These are phyloP conservation scores for Fusarium sp. DNA, from an alignment of 2,329 filamentous ascomycete species.

Conservation along the genomic window DNA sequence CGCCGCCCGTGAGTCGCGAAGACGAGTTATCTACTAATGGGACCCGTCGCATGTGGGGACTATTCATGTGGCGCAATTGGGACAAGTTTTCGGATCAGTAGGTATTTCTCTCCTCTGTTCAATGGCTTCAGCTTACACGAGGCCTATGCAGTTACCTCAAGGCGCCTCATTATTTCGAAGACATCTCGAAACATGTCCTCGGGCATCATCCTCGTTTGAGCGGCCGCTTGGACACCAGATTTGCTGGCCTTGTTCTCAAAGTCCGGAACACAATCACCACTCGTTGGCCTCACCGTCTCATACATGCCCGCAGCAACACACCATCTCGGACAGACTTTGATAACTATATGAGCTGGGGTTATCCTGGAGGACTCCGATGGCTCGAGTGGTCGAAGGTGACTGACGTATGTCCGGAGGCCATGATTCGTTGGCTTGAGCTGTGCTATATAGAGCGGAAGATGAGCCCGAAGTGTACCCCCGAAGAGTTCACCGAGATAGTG, in stretches of 20 bases:
- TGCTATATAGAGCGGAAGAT: neutral
- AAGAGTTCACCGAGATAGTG: neutral
- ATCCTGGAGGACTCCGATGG: conserved; percentile 37
- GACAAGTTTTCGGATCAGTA: conserved; percentile 39
- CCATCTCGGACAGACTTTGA: conserved; percentile 34
- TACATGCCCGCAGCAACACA: conserved; percentile 12
- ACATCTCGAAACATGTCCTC: neutral
- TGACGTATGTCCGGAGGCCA: conserved; percentile 5
- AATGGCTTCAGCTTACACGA: neutral
- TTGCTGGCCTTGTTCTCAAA: conserved; percentile 33
- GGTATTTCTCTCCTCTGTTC: neutral
- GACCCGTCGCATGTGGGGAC: conserved; percentile 31
- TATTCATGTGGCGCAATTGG: conserved; percentile 44
- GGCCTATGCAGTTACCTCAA: conserved; percentile 11
- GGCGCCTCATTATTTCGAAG: conserved; percentile 2
- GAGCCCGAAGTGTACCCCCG: neutral
- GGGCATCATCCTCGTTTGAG: neutral
- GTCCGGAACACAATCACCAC: conserved; percentile 36
- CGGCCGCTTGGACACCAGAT: conserved; percentile 4
- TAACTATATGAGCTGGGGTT: conserved; percentile 40
- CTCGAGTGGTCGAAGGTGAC: conserved; percentile 43
- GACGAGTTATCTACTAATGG: neutral
- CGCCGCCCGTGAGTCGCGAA: conserved; percentile 18
- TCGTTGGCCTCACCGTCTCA: conserved; percentile 40
- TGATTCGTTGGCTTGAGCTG: neutral